Percentiles rank a stretch among this genome's conserved stretches.
phyloP scores from a whole-genome alignment of 208 protist genomes.

The Wallacemonas rigidus region DNA sequence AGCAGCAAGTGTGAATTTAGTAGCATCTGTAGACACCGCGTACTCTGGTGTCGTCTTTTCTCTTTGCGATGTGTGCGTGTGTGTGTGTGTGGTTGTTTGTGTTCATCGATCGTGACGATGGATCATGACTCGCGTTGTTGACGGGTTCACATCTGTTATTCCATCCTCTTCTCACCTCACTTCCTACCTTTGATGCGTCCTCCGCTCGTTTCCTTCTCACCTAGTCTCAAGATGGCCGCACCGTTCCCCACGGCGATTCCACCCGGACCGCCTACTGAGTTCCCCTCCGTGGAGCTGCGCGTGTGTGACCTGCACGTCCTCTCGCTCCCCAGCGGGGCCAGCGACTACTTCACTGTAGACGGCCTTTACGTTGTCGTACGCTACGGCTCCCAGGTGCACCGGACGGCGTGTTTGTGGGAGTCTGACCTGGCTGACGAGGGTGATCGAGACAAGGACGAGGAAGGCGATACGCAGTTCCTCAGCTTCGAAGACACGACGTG shows the following conservation, averaged over 20 bases:
- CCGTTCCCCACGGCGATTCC: background rate
- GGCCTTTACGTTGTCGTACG: slow-evolving; percentile 72
- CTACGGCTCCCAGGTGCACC: slow-evolving; percentile 38
- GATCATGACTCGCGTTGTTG: too few relatives aligned
- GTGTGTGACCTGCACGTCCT: slow-evolving; percentile 44
- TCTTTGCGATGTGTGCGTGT: too few relatives aligned
- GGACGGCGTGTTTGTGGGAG: slow-evolving; percentile 42
- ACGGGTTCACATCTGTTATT: too few relatives aligned
- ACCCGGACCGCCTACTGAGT: background rate
- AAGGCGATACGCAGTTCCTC: background rate
- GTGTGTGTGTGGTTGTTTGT: too few relatives aligned
- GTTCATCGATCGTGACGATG: too few relatives aligned
- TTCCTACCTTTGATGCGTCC: background rate
- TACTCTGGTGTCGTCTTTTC: background rate
- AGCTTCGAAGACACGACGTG: slow-evolving; percentile 25
- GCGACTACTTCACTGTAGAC: slow-evolving; percentile 38
- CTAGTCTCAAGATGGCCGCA: background rate
- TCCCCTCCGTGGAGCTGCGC: slow-evolving; percentile 26
- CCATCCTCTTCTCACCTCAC: too few relatives aligned
- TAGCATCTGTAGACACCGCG: too few relatives aligned
- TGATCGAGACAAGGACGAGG: slow-evolving; percentile 14
- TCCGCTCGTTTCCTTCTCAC: background rate
- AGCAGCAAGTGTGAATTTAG: too few relatives aligned
- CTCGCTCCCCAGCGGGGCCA: slow-evolving; percentile 27
- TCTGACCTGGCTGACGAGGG: background rate